Conservation (phyloP, 352 stramenopile species). For the Phytophthora ohioensis region DNA sequence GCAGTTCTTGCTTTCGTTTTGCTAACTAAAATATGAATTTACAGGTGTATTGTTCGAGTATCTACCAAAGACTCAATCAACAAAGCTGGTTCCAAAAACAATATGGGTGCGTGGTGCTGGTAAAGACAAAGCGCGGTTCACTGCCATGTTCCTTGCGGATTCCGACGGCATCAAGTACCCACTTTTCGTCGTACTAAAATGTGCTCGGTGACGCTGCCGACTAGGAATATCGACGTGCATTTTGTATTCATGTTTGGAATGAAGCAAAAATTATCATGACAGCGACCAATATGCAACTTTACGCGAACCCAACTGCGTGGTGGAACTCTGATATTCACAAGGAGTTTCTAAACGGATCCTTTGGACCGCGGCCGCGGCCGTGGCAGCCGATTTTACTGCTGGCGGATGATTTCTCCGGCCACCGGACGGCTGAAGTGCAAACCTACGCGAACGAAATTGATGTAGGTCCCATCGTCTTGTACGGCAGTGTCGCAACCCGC, state of each 20-base stretch:
- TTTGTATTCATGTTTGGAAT: constrained; percentile 14
- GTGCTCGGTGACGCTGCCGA: constrained; percentile 3
- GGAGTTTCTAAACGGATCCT: background rate
- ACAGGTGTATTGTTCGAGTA: background rate
- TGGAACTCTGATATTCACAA: background rate
- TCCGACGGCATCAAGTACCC: background rate
- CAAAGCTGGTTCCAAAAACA: constrained; percentile 3
- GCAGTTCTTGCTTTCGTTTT: background rate
- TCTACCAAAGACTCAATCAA: constrained; percentile 10
- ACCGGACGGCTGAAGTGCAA: too few species aligned
- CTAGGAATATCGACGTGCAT: background rate
- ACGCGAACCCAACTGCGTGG: constrained; percentile 1
- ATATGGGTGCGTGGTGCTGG: constrained; percentile 1
- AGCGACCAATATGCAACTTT: background rate
- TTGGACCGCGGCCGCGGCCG: background rate
- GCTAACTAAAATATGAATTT: background rate
- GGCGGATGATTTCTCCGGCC: background rate
- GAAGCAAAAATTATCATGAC: constrained; percentile 6
- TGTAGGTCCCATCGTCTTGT: too few species aligned
- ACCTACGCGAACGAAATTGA: too few species aligned
- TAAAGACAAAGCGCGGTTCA: constrained; percentile 6
- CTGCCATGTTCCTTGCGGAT: constrained; percentile 1
- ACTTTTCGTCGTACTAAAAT: constrained; percentile 6
- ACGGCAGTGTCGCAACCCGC: too few species aligned
- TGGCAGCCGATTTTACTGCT: background rate